Percentiles rank a stretch among this genome's conserved stretches.
Conservation (phyloP, 176 grass and related monocot species). For the Rhynchospora tenuis region DNA sequence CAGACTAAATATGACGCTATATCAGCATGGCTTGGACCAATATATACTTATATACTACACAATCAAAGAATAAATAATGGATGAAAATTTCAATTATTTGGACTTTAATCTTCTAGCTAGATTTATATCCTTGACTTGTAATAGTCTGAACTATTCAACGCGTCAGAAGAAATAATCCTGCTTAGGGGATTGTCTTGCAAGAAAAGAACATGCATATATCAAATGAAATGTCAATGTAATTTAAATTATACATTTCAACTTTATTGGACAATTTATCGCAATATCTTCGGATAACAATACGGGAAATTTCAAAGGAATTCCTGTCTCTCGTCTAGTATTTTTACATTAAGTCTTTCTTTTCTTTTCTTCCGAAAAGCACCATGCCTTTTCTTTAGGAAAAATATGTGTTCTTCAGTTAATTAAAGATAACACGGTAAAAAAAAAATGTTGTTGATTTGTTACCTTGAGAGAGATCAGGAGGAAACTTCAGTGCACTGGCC, state of each 20-base stretch:
- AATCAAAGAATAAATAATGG: neutral
- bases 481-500: no score
- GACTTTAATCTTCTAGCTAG: neutral
- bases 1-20: neutral
- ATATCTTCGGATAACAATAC: neutral
- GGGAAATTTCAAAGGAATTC: neutral
- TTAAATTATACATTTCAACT: neutral
- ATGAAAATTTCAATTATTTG: neutral
- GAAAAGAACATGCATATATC: neutral
- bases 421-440: no score
- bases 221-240: neutral
- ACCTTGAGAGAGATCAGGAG: no score
- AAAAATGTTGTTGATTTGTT: no score
- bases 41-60: neutral
- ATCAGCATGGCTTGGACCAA: neutral
- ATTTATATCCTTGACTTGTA: conserved; percentile 7
- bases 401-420: neutral
- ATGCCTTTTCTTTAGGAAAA: neutral
- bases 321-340: neutral
- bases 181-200: neutral
- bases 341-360: neutral
- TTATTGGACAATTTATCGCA: neutral
- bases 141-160: neutral
- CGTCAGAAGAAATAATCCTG: neutral
- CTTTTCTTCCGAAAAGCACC: neutral